These are phyloP conservation scores for Pascua guehoae DNA, from an alignment of 1,284 basidiomycete species.

Conservation along the genomic window DNA sequence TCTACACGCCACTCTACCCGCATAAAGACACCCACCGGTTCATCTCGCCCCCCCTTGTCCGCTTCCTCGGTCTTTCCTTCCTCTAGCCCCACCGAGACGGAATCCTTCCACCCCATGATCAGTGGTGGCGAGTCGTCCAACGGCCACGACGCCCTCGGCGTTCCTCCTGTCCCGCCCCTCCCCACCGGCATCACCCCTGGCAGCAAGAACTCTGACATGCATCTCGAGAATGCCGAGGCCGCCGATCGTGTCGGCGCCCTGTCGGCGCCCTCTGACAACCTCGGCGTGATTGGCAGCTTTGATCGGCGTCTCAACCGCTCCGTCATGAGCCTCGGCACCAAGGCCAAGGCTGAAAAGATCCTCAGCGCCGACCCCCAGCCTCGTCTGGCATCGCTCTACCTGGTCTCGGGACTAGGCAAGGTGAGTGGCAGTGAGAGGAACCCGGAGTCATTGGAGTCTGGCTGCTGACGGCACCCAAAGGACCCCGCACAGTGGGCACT, in stretches of 20 bases:
- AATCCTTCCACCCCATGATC: constrained; percentile 1
- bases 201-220: neutral
- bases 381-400: constrained; percentile 51
- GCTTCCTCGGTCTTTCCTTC: neutral
- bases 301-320: constrained; percentile 18
- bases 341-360: constrained; percentile 36
- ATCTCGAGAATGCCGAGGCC: constrained; percentile 8
- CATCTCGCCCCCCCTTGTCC: neutral
- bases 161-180: neutral
- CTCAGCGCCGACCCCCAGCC: constrained; percentile 32
- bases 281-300: constrained; percentile 20
- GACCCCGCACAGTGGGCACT: constrained; percentile 67
- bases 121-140: neutral
- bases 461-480: constrained; percentile 8
- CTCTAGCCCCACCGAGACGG: neutral
- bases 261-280: neutral
- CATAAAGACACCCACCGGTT: neutral
- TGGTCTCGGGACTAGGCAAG: constrained; percentile 54
- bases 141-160: neutral
- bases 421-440: constrained; percentile 23
- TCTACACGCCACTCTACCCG: constrained; percentile 4
- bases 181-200: neutral
- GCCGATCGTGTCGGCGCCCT: constrained; percentile 13
- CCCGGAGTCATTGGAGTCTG: neutral
- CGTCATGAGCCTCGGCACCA: constrained; percentile 15